phyloP scores from a whole-genome alignment of 2,329 filamentous ascomycete species.

The Fusarium citri region DNA sequence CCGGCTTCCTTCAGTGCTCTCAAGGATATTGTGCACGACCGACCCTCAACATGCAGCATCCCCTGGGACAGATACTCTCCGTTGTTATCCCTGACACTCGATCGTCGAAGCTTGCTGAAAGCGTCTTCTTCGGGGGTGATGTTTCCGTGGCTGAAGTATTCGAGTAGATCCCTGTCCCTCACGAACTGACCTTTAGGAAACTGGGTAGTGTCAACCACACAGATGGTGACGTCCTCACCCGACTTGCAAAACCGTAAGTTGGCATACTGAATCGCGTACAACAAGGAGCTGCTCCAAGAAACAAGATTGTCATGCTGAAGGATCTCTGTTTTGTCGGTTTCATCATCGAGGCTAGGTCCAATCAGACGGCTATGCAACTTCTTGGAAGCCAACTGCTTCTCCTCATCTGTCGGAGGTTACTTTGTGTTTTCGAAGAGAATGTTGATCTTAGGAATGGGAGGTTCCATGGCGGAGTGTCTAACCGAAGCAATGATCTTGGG shows the following conservation, averaged over 20 bases:
- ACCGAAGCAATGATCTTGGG: no score
- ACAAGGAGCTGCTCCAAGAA: background rate
- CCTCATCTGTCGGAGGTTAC: fast-evolving
- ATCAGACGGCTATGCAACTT: background rate
- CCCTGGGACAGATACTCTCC: conserved; percentile 4
- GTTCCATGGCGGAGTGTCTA: no score
- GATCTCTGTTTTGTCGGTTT: fast-evolving
- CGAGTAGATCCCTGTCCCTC: background rate
- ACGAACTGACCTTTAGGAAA: background rate
- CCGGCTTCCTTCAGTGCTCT: fast-evolving
- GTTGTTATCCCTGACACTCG: background rate
- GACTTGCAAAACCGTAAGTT: background rate
- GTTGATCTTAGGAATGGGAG: no score
- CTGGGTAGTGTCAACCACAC: background rate
- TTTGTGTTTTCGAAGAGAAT: background rate
- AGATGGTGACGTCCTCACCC: background rate
- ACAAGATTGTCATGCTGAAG: background rate
- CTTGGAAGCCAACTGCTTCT: fast-evolving
- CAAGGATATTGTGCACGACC: background rate
- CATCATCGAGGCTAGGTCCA: fast-evolving
- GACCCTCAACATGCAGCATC: fast-evolving
- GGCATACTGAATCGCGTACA: background rate
- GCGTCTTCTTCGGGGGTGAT: background rate
- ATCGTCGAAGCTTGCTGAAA: background rate
- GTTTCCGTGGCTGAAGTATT: fast-evolving